A percentile compares a stretch with the other conserved stretches of the same genome.
phyloP scores from a whole-genome alignment of 495 filamentous ascomycete genomes.

The Entonaema liquescens region DNA sequence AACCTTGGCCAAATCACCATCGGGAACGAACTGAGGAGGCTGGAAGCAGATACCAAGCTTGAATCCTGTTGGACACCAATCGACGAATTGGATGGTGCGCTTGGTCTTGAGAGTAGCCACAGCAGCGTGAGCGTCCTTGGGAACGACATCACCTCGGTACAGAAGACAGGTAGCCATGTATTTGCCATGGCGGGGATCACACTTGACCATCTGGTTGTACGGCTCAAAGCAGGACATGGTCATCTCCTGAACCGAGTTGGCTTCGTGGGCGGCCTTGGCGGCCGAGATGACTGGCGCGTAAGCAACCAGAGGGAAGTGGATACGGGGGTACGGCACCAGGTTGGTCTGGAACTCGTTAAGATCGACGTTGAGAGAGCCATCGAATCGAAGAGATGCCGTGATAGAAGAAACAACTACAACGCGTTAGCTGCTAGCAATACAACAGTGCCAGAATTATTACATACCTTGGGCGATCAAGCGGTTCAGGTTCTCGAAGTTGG shows the following conservation, averaged over 20 bases:
- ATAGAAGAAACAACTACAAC: constrained; percentile 92
- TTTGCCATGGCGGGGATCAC: constrained; percentile 97
- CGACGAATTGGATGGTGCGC: constrained; percentile 98
- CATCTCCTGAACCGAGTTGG: constrained; percentile 87
- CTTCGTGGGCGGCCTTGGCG: constrained; percentile 93
- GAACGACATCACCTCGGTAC: constrained; percentile 98
- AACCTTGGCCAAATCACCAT: constrained; percentile 95
- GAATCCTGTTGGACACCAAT: constrained; percentile 99
- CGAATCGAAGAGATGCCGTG: constrained; percentile 97
- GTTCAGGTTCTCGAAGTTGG: constrained; percentile 98
- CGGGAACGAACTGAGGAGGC: constrained; percentile 92
- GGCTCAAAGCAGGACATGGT: constrained; percentile 88
- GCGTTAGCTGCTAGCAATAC: constrained; percentile 33
- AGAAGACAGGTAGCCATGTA: constrained; percentile 99
- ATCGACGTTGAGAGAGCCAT: constrained; percentile 98
- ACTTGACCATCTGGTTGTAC: constrained; percentile 98
- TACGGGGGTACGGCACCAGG: constrained; percentile 97
- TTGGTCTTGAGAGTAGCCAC: constrained; percentile 98
- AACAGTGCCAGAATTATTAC: constrained; percentile 2
- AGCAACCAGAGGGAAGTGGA: constrained; percentile 97
- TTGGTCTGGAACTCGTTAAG: constrained; percentile 99
- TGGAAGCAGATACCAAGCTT: constrained; percentile 99
- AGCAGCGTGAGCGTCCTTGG: constrained; percentile 90
- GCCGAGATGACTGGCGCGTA: constrained; percentile 95
- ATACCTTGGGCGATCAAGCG: constrained; percentile 94